Conservation (phyloP, 805 yeast species). For the Wickerhamiella lipophila region DNA sequence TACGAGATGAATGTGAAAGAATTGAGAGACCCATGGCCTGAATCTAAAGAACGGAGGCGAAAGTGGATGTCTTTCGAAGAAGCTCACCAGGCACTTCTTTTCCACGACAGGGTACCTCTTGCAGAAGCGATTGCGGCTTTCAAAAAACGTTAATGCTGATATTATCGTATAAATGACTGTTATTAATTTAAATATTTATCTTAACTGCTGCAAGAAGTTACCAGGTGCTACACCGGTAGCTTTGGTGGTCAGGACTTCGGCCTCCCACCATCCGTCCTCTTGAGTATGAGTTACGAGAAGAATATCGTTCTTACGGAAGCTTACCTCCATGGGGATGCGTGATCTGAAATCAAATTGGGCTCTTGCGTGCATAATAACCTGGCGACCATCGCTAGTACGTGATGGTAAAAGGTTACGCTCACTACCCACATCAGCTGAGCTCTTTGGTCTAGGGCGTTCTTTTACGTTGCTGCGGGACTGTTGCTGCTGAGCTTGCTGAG, state of each 20-base stretch:
- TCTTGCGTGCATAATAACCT: slow-evolving; percentile 39
- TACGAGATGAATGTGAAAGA: slow-evolving; percentile 57
- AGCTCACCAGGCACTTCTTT: slow-evolving; percentile 25
- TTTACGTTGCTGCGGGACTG: slow-evolving; percentile 4
- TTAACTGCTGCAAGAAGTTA: slow-evolving; percentile 31
- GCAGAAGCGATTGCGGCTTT: slow-evolving; percentile 24
- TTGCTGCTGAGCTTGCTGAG: slow-evolving; percentile 10
- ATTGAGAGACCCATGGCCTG: slow-evolving; percentile 65
- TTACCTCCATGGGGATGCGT: slow-evolving; percentile 46
- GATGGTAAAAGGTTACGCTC: slow-evolving; percentile 33
- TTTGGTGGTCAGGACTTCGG: slow-evolving; percentile 36
- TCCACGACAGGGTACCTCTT: slow-evolving; percentile 25
- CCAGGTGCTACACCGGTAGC: slow-evolving; percentile 51
- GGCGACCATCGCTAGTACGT: slow-evolving; percentile 40
- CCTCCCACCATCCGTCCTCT: slow-evolving; percentile 69
- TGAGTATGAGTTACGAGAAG: slow-evolving; percentile 43
- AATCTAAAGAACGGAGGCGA: slow-evolving; percentile 45
- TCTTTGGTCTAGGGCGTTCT: slow-evolving; percentile 8
- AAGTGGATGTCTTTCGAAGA: slow-evolving; percentile 46
- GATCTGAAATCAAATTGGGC: slow-evolving; percentile 51
- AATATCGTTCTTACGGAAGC: slow-evolving; percentile 46
- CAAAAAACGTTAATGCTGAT: neutral
- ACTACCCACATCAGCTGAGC: neutral
- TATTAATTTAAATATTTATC: slow-evolving; percentile 4
- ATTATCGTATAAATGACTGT: neutral